Evolutionary conservation across 106 monocot genomes (phyloP).

Genomic region (Apostasia shenzhenica): DNA sequence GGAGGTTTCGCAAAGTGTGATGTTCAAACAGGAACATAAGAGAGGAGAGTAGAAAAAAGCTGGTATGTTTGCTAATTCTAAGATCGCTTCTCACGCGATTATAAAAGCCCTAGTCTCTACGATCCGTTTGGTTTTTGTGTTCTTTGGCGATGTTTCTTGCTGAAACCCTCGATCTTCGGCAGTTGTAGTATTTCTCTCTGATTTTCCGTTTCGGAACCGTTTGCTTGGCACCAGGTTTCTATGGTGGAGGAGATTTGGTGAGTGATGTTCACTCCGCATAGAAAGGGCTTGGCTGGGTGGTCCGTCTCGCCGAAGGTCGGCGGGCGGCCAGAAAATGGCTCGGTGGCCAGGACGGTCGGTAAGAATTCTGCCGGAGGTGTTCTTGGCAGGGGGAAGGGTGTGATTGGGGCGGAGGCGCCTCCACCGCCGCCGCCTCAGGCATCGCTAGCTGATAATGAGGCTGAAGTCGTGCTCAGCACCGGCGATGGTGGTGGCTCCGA

Average conservation of each 20-base stretch:
- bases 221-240: no score
- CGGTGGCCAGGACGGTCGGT: neutral
- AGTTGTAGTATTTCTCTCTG: no score
- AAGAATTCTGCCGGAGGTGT: neutral
- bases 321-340: conserved; percentile 5
- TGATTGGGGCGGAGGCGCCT: neutral
- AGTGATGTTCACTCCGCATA: conserved; percentile 26
- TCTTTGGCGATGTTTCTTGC: no score
- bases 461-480: neutral
- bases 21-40: no score
- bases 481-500: conserved; percentile 11
- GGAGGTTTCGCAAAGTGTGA: no score
- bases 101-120: no score
- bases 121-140: no score
- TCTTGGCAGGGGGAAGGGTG: conserved; percentile 14
- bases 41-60: no score
- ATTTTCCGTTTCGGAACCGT: no score
- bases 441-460: conserved; percentile 2
- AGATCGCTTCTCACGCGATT: no score
- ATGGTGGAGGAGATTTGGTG: neutral
- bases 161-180: no score
- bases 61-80: no score
- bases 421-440: conserved; percentile 11
- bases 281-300: conserved; percentile 15
- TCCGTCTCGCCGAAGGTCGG: conserved; percentile 6